A percentile compares a stretch with the other conserved stretches of the same genome.
Conservation (phyloP, 352 stramenopile genomes). For the Phytophthora podocarpi region DNA sequence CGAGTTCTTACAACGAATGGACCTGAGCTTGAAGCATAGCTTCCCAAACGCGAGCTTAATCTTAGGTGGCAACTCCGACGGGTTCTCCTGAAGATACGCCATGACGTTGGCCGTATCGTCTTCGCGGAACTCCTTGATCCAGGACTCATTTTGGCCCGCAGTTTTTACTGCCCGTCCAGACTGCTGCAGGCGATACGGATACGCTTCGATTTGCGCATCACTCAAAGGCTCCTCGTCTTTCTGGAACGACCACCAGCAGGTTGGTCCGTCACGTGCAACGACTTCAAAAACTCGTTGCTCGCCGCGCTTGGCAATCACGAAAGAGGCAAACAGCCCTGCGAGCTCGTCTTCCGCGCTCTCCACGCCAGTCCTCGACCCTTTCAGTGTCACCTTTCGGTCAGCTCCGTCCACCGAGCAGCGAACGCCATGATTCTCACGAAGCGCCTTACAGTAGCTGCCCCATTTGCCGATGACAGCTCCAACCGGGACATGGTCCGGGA, state of each 20-base stretch:
- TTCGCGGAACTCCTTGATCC: constrained; percentile 38
- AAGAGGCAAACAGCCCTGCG: constrained; percentile 25
- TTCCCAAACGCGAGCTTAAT: constrained; percentile 40
- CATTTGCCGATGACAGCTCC: constrained; percentile 50
- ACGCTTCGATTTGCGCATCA: constrained; percentile 23
- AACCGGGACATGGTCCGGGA: constrained; percentile 41
- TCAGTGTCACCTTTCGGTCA: constrained; percentile 37
- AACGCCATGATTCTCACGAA: constrained; percentile 34
- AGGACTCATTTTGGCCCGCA: constrained; percentile 13
- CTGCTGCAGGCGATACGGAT: constrained; percentile 33
- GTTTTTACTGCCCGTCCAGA: constrained; percentile 24
- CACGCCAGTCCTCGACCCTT: constrained; percentile 15
- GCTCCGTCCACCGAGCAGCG: constrained; percentile 30
- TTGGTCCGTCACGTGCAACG: constrained; percentile 24
- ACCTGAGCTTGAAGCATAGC: constrained; percentile 39
- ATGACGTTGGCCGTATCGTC: constrained; percentile 27
- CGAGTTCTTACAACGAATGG: constrained; percentile 20
- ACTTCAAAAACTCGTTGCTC: constrained; percentile 34
- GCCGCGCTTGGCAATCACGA: constrained; percentile 5
- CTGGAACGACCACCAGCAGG: constrained; percentile 36
- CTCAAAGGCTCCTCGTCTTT: constrained; percentile 9
- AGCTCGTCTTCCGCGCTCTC: constrained; percentile 31
- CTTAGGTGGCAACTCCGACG: constrained; percentile 5
- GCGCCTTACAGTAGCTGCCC: constrained; percentile 39
- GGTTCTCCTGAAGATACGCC: constrained; percentile 25